phyloP scores from a whole-genome alignment of 805 yeast genomes.

The Scheffersomyces coipomensis region DNA sequence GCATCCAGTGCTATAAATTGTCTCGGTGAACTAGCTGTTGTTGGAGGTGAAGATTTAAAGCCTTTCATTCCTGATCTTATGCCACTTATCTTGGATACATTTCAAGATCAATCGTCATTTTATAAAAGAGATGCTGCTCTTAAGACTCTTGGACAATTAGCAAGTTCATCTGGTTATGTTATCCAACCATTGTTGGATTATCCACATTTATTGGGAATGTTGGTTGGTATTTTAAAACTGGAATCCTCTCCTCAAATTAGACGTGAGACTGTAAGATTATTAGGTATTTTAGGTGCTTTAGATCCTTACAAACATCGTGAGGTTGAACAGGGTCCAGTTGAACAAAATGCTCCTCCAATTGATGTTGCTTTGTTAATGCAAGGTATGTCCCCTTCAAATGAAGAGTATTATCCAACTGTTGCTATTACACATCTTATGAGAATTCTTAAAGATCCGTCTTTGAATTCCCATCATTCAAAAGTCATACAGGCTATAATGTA shows the following conservation, averaged over 20 bases:
- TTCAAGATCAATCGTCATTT: slow-evolving; percentile 90
- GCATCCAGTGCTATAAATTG: slow-evolving; percentile 84
- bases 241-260: slow-evolving; percentile 74
- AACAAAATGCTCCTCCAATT: slow-evolving; percentile 84
- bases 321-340: slow-evolving; percentile 72
- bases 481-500: slow-evolving; percentile 93
- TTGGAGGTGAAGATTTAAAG: slow-evolving; percentile 81
- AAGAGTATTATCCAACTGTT: slow-evolving; percentile 93
- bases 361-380: slow-evolving; percentile 89
- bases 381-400: slow-evolving; percentile 89
- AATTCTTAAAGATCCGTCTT: slow-evolving; percentile 79
- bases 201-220: slow-evolving; percentile 81
- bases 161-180: slow-evolving; percentile 91
- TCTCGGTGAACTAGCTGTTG: slow-evolving; percentile 83
- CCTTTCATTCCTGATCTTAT: slow-evolving; percentile 72
- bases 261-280: slow-evolving; percentile 81
- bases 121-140: slow-evolving; percentile 87
- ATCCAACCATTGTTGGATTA: slow-evolving; percentile 90
- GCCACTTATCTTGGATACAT: slow-evolving; percentile 84
- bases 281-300: slow-evolving; percentile 93
- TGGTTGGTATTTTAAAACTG: slow-evolving; percentile 77
- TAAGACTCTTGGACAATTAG: slow-evolving; percentile 80
- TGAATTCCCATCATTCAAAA: slow-evolving; percentile 82
- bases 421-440: slow-evolving; percentile 84
- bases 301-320: slow-evolving; percentile 96